Evolutionary conservation across 2,329 filamentous ascomycete genomes (phyloP), one percentile per base, ranked within the genome.

Genomic region (Botrytis squamosa): DNA sequence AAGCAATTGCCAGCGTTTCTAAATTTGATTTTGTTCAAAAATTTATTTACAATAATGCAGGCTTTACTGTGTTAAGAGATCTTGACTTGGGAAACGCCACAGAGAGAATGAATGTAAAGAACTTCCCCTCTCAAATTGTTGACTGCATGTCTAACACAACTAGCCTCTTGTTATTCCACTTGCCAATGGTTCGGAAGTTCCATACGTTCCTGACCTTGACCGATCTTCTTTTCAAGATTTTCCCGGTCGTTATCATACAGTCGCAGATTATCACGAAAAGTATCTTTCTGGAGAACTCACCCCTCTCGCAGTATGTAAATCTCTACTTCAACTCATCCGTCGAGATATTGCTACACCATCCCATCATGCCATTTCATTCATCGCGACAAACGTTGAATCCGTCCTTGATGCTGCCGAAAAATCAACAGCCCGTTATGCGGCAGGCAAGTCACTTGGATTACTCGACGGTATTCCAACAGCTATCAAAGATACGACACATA

Each of bases 191-290:
- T 42, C 52, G 44, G 40, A 36, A 1, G 14, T 18, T 20, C 59
- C 77, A 5, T 75, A 77, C 38, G 81, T 83, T 4, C 82, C 87
- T 55, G 81, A 83, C 4, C 82, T 87, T 57, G 84, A 83, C 6
- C 76, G 83, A 1, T 82, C 84, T 46, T 83, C 87, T 5, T 81
- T 83, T 66, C 80, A 81, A 65, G 82, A 82, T 22, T 83, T 84
- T 68, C 82, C 86, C 4, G 85, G 84, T 22, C 86, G 88, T 57
- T 93, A 92, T 83, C 89, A 91, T 81, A 92, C 92, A 6, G 88
- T 90, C 38, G 86, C 88, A 16, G 93, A 97, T 83, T 97, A 94
- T 81, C 91, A 94, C 80, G 86, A 88, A 69, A 87, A 92, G 60
- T 97, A 94, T 83, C 86, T 86, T 75, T 88, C 88, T 8, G 92